These are phyloP conservation scores for Pseudopithomyces maydicus DNA, from an alignment of 2,329 filamentous ascomycete genomes.

Conservation along the genomic window DNA sequence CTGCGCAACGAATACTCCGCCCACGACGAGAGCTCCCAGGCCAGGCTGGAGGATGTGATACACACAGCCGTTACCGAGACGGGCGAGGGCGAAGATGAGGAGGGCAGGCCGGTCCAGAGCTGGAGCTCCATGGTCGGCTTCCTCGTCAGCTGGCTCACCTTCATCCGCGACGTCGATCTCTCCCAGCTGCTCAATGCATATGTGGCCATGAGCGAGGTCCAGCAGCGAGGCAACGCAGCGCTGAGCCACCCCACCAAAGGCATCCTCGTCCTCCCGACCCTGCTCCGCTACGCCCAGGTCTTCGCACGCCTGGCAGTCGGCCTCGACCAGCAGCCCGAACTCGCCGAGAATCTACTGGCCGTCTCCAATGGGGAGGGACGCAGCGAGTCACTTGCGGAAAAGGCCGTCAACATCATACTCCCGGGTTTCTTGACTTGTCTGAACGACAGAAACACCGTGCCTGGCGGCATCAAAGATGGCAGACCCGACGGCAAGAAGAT, in stretches of 20 bases:
- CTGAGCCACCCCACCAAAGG: constrained; percentile 80
- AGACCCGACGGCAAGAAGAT: constrained; percentile 82
- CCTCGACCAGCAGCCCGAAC: constrained; percentile 78
- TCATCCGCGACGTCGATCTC: constrained; percentile 79
- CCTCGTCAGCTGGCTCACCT: constrained; percentile 79
- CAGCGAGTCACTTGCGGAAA: constrained; percentile 80
- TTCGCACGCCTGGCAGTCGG: constrained; percentile 83
- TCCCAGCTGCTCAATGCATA: constrained; percentile 77
- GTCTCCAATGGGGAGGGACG: constrained; percentile 63
- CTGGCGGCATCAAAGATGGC: constrained; percentile 60
- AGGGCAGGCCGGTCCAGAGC: constrained; percentile 59
- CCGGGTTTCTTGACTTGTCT: constrained; percentile 90
- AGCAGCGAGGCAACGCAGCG: constrained; percentile 84
- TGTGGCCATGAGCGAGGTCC: constrained; percentile 71
- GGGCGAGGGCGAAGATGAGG: constrained; percentile 60
- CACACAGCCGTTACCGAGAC: constrained; percentile 47
- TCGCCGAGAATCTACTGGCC: constrained; percentile 68
- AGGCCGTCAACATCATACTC: constrained; percentile 85
- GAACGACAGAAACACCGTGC: constrained; percentile 74
- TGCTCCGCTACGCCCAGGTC: constrained; percentile 79
- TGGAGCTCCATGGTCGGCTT: constrained; percentile 82
- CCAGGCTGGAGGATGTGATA: constrained; percentile 30
- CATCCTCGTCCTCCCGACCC: constrained; percentile 79
- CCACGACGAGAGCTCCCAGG: constrained; percentile 21
- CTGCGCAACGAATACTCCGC: constrained; percentile 30